A percentile compares a stretch with the other conserved stretches of the same genome.
These are phyloP conservation scores for Geotrichum restrictum DNA, from an alignment of 1,139 yeast genomes.

Conservation along the genomic window DNA sequence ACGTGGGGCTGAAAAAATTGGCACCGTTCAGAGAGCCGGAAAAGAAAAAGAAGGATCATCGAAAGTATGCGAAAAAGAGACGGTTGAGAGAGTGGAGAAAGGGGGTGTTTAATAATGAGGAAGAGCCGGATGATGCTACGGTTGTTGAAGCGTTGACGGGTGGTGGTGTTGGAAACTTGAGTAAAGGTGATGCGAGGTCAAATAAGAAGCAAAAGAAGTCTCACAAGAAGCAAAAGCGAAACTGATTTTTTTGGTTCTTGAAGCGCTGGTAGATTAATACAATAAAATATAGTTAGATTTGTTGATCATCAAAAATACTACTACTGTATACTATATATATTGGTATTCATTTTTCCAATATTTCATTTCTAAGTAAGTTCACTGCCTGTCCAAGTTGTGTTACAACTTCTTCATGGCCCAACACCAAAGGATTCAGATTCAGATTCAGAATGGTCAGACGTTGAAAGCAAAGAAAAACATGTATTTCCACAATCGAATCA, in stretches of 20 bases:
- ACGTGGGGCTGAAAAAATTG: slow-evolving; percentile 81
- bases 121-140: slow-evolving; percentile 49
- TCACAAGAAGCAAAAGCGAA: slow-evolving; percentile 17
- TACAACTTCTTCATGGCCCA: no score
- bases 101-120: slow-evolving; percentile 64
- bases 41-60: slow-evolving; percentile 67
- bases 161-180: not conserved
- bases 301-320: not conserved
- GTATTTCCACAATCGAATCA: no score
- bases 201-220: slow-evolving; percentile 7
- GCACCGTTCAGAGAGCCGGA: slow-evolving; percentile 88
- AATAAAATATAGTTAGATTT: not conserved
- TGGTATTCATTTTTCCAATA: not conserved
- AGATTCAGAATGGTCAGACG: no score
- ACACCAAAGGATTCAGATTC: no score
- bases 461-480: no score
- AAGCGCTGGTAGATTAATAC: no score
- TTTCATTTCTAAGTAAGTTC: no score
- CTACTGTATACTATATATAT: not conserved
- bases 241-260: not conserved
- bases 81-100: slow-evolving; percentile 87
- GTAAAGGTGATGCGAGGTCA: not conserved
- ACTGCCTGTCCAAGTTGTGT: no score
- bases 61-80: slow-evolving; percentile 78
- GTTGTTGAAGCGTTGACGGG: slow-evolving; percentile 13